These are phyloP conservation scores for Acanthamoeba triangularis DNA, from an alignment of 208 protist genomes.

Conservation along the genomic window DNA sequence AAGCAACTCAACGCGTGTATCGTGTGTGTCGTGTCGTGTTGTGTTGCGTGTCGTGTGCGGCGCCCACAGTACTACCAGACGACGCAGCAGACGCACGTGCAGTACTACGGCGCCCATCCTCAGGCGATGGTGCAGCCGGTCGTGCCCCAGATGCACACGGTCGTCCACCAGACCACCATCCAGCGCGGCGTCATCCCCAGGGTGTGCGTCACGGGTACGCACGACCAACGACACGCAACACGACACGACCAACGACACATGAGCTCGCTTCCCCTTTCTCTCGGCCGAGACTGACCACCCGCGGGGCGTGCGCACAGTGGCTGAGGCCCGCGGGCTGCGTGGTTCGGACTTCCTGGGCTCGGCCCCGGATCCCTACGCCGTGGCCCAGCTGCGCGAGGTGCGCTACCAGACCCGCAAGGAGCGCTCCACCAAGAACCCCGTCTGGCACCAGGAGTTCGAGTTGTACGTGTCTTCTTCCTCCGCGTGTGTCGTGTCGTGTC, in stretches of 20 bases:
- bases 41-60: too few relatives aligned
- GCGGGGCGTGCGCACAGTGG: background rate
- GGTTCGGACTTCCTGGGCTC: background rate
- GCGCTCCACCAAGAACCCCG: conserved; percentile 52
- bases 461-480: background rate
- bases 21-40: background rate
- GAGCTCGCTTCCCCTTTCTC: background rate
- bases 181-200: background rate
- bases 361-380: conserved; percentile 19
- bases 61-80: conserved; percentile 69
- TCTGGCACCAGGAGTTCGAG: conserved; percentile 59
- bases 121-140: background rate
- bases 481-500: background rate
- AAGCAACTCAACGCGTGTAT: too few relatives aligned
- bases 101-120: background rate
- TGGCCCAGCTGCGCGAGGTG: conserved; percentile 33
- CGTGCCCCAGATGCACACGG: background rate
- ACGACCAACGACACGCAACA: too few relatives aligned
- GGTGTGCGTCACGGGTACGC: conserved; percentile 13
- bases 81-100: conserved; percentile 9
- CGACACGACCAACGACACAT: too few relatives aligned
- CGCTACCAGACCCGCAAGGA: conserved; percentile 63
- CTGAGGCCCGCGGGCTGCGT: conserved; percentile 33
- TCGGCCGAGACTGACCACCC: background rate
- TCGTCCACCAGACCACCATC: too few relatives aligned